phyloP scores from a whole-genome alignment of 257 asterid genomes.

The Leonotis leonurus region DNA sequence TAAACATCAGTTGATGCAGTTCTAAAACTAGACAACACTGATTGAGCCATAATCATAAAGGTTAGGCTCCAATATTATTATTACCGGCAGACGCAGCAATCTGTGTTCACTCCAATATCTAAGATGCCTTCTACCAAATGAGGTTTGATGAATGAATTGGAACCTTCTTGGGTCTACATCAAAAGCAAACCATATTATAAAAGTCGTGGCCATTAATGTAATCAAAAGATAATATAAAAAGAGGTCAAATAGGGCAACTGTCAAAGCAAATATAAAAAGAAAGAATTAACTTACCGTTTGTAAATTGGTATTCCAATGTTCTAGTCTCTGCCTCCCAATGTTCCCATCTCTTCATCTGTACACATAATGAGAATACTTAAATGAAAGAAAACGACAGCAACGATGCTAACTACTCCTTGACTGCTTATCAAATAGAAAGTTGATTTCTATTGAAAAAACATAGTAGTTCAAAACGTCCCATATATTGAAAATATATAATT shows the following conservation, averaged over 20 bases:
- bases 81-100: slow-evolving; percentile 54
- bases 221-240: background rate
- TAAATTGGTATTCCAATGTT: slow-evolving; percentile 60
- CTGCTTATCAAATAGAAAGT: background rate
- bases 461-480: background rate
- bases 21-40: background rate
- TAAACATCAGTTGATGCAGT: background rate
- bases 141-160: slow-evolving; percentile 62
- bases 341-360: slow-evolving; percentile 68
- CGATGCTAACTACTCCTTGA: background rate
- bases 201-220: no score
- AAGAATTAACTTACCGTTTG: slow-evolving; percentile 39
- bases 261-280: background rate
- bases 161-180: slow-evolving; percentile 60
- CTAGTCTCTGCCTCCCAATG: slow-evolving; percentile 82
- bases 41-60: background rate
- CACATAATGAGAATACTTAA: background rate
- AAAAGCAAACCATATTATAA: no score
- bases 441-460: background rate
- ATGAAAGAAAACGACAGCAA: background rate
- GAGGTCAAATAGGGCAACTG: background rate
- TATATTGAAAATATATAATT: background rate
- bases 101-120: slow-evolving; percentile 50
- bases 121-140: slow-evolving; percentile 70
- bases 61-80: slow-evolving; percentile 6